Evolutionary conservation across 1,284 basidiomycete species (phyloP), one percentile per base, ranked within the genome.

Genomic region (Austroboletus novae-zelandiae): DNA sequence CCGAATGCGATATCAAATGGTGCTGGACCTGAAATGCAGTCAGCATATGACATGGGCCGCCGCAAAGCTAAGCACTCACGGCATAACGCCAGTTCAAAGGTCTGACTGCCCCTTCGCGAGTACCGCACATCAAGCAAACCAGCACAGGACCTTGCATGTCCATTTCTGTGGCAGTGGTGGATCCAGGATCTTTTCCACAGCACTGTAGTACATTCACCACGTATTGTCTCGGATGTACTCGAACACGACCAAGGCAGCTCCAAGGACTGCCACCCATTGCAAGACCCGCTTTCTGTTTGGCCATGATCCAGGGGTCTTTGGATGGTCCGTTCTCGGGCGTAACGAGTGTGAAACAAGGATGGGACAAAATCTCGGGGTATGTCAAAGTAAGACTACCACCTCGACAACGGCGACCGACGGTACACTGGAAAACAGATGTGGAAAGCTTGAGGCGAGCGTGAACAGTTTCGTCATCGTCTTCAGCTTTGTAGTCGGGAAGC

Each of bases 211-310:
- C 43, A 20, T 53, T 48, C 32, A 60, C 54, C 15, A 50, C 42
- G 17, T 46, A 29, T 15, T 53, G 64, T 45, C 43, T 61, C 20
- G 58, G 60, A 40, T 64, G 64, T 14, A 55, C 47, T 32, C 52
- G 54, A 47, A 65, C 50, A 17, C 49, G 53, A 34, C 45, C 48
- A 47, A 65, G 64, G 32, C 72, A 57, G 29, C 48, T 60, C 73
- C 73, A 78, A 43, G 44, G 55, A 20, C 64, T 51, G 17, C 66
- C 55, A 5, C 61, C 69, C 52, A 69, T 62, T 31, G 44, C 32
- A 40, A 57, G 54, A 40, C 48, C 43, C 27, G 57, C 58, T 34
- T 62, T 64, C 15, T 66, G 59, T 25, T 50, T 18, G 32, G 65
- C 61, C 8, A 64, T 58, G 10, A 45, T 29, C 40, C 44, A 15